phyloP scores from a whole-genome alignment of 495 filamentous ascomycete genomes.

The Daldinia loculata region DNA sequence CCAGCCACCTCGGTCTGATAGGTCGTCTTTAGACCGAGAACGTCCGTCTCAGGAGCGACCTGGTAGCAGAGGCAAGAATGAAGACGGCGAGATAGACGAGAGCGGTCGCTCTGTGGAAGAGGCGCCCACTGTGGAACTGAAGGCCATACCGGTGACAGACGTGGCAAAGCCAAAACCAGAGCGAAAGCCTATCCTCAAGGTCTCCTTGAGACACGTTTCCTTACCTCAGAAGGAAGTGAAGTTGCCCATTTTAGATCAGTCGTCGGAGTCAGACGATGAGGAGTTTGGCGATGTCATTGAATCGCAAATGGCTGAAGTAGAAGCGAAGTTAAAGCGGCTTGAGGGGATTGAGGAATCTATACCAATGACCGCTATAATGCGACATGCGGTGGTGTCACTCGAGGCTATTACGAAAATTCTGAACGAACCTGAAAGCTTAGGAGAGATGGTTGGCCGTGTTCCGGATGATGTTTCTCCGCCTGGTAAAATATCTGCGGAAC shows the following conservation, averaged over 20 bases:
- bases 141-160: neutral
- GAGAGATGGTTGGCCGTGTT: constrained; percentile 48
- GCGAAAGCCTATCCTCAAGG: constrained; percentile 31
- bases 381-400: constrained; percentile 49
- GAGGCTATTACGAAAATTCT: constrained; percentile 48
- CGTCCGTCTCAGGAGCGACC: constrained; percentile 33
- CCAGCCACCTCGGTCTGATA: constrained; percentile 52
- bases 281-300: constrained; percentile 62
- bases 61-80: constrained; percentile 9
- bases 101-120: constrained; percentile 4
- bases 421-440: constrained; percentile 44
- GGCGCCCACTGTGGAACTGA: neutral
- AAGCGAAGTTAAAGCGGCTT: constrained; percentile 53
- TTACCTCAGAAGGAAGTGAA: constrained; percentile 45
- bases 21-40: constrained; percentile 51
- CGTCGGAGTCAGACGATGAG: constrained; percentile 61
- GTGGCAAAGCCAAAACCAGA: constrained; percentile 19
- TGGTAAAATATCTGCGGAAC: constrained; percentile 46
- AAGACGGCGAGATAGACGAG: constrained; percentile 16
- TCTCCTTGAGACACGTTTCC: constrained; percentile 31
- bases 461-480: constrained; percentile 44
- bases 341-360: constrained; percentile 42
- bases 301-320: constrained; percentile 53
- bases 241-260: constrained; percentile 44
- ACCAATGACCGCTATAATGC: constrained; percentile 40